Percentiles rank a stretch among this genome's conserved stretches.
These are phyloP conservation scores for Aspergillus felis DNA, from an alignment of 2,329 filamentous ascomycete species.

Conservation along the genomic window DNA sequence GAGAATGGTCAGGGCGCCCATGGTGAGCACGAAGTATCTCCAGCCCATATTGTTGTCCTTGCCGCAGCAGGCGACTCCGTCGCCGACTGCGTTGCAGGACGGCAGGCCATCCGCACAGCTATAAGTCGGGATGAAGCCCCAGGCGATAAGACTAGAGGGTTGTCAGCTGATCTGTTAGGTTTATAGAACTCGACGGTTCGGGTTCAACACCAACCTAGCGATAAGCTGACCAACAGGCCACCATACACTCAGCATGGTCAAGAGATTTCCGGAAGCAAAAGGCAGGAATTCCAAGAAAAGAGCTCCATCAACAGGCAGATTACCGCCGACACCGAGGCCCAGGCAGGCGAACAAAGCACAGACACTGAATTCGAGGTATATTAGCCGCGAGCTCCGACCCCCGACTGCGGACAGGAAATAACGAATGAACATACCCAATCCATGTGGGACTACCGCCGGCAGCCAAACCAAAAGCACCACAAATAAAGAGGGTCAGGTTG, in stretches of 20 bases:
- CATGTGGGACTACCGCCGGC: constrained; percentile 66
- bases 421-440: constrained; percentile 43
- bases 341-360: constrained; percentile 59
- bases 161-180: constrained; percentile 1
- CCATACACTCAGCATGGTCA: constrained; percentile 80
- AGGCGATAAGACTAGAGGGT: constrained; percentile 52
- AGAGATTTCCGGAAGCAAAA: constrained; percentile 65
- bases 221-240: constrained; percentile 80
- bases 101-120: constrained; percentile 42
- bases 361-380: constrained; percentile 34
- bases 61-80: constrained; percentile 37
- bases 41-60: constrained; percentile 64
- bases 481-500: constrained; percentile 73
- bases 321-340: constrained; percentile 69
- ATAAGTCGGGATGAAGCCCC: constrained; percentile 70
- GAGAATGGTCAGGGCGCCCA: constrained; percentile 67
- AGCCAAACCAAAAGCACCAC: constrained; percentile 68
- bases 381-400: neutral
- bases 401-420: constrained; percentile 16
- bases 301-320: constrained; percentile 73
- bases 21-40: constrained; percentile 68
- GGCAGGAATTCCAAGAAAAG: constrained; percentile 82
- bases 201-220: constrained; percentile 39
- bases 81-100: constrained; percentile 27
- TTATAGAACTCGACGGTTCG: neutral